phyloP scores from a whole-genome alignment of 495 filamentous ascomycete genomes.

The Lentithecium fluviatile region DNA sequence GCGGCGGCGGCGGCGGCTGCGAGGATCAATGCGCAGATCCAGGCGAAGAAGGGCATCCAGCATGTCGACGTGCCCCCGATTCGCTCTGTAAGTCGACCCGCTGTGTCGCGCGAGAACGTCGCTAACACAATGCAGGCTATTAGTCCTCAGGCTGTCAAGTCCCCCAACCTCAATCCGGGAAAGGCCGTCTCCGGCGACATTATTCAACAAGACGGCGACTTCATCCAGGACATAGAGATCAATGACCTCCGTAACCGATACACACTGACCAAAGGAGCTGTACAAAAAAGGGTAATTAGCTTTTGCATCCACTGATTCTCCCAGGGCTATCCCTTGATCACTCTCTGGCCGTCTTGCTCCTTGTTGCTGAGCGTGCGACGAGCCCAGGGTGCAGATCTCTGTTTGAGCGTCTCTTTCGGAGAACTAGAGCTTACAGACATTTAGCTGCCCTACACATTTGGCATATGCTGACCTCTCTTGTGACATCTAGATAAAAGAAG shows the following conservation, averaged over 20 bases:
- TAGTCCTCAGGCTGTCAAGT: conserved; percentile 49
- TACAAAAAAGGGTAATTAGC: conserved; percentile 98
- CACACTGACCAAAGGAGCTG: conserved; percentile 93
- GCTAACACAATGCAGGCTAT: conserved; percentile 44
- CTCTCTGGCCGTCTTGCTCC: neutral
- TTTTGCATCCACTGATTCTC: conserved; percentile 74
- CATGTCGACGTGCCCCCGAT: conserved; percentile 93
- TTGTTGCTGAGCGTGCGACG: neutral
- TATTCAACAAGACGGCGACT: conserved; percentile 94
- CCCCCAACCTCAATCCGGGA: conserved; percentile 46
- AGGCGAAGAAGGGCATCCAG: conserved; percentile 89
- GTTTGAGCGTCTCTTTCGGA: conserved; percentile 49
- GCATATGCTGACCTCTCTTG: conserved; percentile 94
- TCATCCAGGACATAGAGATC: conserved; percentile 96
- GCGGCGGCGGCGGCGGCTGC: conserved; percentile 91
- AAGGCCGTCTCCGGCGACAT: conserved; percentile 76
- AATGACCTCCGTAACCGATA: conserved; percentile 98
- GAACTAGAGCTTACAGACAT: conserved; percentile 72
- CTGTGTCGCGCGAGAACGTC: conserved; percentile 31
- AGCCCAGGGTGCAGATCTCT: conserved; percentile 24
- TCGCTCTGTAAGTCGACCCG: conserved; percentile 52
- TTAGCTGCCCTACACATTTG: conserved; percentile 70
- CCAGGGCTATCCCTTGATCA: conserved; percentile 53
- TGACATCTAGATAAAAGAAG: conserved; percentile 99
- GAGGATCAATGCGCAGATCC: conserved; percentile 87